These are phyloP conservation scores for Nicotiana tomentosiformis DNA, from an alignment of 257 asterid species.

Conservation along the genomic window DNA sequence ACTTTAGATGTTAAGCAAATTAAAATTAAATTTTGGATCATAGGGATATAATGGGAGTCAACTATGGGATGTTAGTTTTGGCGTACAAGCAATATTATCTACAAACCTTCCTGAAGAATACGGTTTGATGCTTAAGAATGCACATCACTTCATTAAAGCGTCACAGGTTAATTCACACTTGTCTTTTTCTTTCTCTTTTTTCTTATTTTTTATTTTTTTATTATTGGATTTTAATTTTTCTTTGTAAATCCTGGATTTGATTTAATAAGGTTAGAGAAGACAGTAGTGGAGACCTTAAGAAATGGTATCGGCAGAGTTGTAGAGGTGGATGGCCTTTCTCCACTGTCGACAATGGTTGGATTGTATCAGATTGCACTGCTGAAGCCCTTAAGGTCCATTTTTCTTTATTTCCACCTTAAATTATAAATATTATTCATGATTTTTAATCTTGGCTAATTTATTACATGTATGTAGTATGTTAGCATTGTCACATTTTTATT, in stretches of 20 bases:
- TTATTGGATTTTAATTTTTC: neutral
- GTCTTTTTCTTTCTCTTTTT: neutral
- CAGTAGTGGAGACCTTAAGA: slow-evolving; percentile 22
- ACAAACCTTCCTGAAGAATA: slow-evolving; percentile 46
- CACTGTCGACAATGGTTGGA: slow-evolving; percentile 69
- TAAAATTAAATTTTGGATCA: neutral
- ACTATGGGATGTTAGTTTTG: slow-evolving; percentile 57
- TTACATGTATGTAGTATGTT: too few species aligned
- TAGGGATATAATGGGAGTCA: slow-evolving; percentile 83
- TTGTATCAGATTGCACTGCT: slow-evolving; percentile 60
- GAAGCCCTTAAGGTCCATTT: slow-evolving; percentile 58
- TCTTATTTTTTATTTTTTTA: neutral
- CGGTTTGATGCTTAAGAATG: slow-evolving; percentile 39
- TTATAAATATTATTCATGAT: too few species aligned
- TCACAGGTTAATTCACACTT: slow-evolving; percentile 41
- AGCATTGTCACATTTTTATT: neutral
- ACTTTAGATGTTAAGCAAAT: too few species aligned
- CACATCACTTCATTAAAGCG: slow-evolving; percentile 48
- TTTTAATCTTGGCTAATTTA: too few species aligned
- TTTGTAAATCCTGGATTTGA: neutral
- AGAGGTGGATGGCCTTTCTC: slow-evolving; percentile 86
- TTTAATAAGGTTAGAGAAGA: slow-evolving; percentile 33
- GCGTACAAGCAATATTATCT: slow-evolving; percentile 55
- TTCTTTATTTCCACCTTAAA: too few species aligned
- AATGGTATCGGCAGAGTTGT: slow-evolving; percentile 58